These are phyloP conservation scores for Claviceps sp. DNA, from an alignment of 2,329 filamentous ascomycete species.

Conservation along the genomic window DNA sequence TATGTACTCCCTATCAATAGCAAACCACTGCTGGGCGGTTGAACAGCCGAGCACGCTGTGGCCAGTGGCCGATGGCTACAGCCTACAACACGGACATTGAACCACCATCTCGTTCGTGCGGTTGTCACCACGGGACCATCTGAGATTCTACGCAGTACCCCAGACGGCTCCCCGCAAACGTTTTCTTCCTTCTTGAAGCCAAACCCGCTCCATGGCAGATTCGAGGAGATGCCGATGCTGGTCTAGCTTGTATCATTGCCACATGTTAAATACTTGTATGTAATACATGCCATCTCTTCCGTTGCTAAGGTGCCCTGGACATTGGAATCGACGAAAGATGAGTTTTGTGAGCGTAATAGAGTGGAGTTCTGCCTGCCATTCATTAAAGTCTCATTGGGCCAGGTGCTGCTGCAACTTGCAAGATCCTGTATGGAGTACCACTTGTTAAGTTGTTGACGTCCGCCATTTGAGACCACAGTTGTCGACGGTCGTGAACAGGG, in stretches of 20 bases:
- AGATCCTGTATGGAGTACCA: background rate
- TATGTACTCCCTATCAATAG: background rate
- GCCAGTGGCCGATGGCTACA: background rate
- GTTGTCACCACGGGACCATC: background rate
- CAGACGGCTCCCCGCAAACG: slow-evolving; percentile 6
- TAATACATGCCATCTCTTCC: background rate
- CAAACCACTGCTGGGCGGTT: background rate
- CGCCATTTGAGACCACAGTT: background rate
- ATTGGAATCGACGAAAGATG: background rate
- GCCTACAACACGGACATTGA: background rate
- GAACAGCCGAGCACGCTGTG: background rate
- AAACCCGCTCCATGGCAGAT: background rate
- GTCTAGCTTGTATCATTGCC: background rate
- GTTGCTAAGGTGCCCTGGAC: background rate
- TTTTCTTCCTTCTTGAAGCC: background rate
- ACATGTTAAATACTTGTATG: background rate
- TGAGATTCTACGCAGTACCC: background rate
- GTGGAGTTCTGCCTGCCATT: slow-evolving; percentile 1
- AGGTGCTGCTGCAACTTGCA: background rate
- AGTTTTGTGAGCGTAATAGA: slow-evolving; percentile 4
- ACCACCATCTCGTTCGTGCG: background rate
- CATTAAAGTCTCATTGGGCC: background rate
- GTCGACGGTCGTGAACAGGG: background rate
- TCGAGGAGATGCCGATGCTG: background rate
- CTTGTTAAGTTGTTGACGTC: background rate